phyloP scores from a whole-genome alignment of 148 eudicot species.

The Camellia japonica region DNA sequence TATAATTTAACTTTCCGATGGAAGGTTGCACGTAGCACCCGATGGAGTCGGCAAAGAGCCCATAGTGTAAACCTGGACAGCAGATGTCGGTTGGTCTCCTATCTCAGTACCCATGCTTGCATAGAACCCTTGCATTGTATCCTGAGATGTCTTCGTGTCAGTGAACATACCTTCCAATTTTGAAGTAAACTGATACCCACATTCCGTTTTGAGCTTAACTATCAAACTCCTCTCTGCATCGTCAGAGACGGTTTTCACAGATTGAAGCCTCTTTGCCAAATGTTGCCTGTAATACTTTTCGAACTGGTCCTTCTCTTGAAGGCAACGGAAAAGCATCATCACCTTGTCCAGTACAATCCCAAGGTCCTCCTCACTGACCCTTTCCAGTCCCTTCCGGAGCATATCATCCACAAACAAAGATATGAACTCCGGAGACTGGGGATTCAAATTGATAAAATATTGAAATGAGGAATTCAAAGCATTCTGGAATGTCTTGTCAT shows the following conservation, averaged over 20 bases:
- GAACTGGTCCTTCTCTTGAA: constrained; percentile 66
- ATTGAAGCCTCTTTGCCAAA: too few species aligned
- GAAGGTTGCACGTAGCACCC: constrained; percentile 56
- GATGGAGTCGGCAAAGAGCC: constrained; percentile 73
- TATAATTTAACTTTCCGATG: constrained; percentile 28
- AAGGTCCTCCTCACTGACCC: constrained; percentile 49
- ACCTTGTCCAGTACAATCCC: constrained; percentile 61
- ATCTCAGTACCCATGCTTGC: constrained; percentile 18
- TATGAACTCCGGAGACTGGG: constrained; percentile 55
- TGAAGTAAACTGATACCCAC: too few species aligned
- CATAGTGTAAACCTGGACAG: constrained; percentile 57
- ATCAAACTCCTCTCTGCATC: too few species aligned
- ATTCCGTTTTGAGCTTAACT: too few species aligned
- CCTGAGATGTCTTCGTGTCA: too few species aligned
- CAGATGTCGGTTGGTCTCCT: constrained; percentile 47
- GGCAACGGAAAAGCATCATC: constrained; percentile 57
- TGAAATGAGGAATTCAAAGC: background rate
- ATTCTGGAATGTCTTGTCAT: too few species aligned
- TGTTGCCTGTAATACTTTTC: constrained; percentile 62
- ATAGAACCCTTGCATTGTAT: too few species aligned
- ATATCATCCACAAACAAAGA: constrained; percentile 70
- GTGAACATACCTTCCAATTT: too few species aligned
- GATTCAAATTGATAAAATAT: too few species aligned
- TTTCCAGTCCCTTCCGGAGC: constrained; percentile 33
- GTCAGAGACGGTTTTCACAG: too few species aligned